Evolutionary conservation across 1,139 yeast genomes (phyloP), one percentile per base, ranked within the genome.

Genomic region (Wickerhamiella infanticola): DNA sequence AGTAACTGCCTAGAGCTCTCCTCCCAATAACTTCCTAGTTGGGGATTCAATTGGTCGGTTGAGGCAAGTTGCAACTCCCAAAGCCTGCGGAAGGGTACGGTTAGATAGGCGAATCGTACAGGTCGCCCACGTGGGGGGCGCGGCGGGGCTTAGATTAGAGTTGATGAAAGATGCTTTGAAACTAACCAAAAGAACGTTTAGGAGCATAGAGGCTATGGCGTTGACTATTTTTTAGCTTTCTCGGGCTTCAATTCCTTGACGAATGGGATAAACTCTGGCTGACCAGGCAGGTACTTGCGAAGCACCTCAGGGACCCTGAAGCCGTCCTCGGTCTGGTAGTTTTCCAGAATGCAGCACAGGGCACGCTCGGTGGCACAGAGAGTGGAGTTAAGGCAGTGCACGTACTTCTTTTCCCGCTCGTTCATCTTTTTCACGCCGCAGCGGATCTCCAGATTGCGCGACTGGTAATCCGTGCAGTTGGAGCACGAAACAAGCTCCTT

Each of bases 331-430:
- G 90, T 88, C 73, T 90, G 98, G 70, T 90, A 90, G 73, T 90
- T 90, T 70, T 93, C 98, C 64, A 93, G 74, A 54, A 90, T 73
- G 74, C 98, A 90, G 72, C 98, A 90, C 62, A 90, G 72, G 13
- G 98, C 95, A 70, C 98, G 84, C 74, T 90, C 94, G 51, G 98
- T 90, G 46, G 99, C 99, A 64, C 95, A 81, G 62, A 93, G 73
- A 41, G 99, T 90, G 45, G 96, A 85, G 77, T 90, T 90, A 72
- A 90, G 76, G 70, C 98, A 90, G 69, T 90, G 99, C 49, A 93
- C 99, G 65, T 90, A 90, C 67, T 83, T 88, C 86, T 90, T 90
- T 63, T 88, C 96, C 57, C 80, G 79, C 69, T 88, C 96, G 66
- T 85, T 85, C 73, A 81, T 79, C 70, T 90, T 86, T 73, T 90